Evolutionary conservation across 106 monocot genomes (phyloP), one percentile per base, ranked within the genome.

Genomic region (Posidonia australis): DNA sequence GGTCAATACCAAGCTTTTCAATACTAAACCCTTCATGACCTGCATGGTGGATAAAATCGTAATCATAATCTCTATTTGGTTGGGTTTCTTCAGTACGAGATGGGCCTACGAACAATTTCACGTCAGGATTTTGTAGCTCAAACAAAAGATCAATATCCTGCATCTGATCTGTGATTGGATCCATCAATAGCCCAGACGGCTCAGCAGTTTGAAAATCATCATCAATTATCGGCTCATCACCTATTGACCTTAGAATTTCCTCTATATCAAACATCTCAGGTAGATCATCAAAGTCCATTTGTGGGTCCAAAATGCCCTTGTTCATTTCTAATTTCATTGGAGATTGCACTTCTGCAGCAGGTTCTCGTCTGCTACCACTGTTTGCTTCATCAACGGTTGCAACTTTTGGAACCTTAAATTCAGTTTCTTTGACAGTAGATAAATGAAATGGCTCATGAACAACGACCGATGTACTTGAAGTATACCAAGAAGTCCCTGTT

Each of bases 221-320:
- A 0, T 18, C 48, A 22, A 43, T 54, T 5, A 24, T 31, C 9
- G 70, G 66, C 17, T 73, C 73, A 17, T 25, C 32, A 17, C 70
- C 79, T 63, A 83, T 70, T 68, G 76, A 60, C 66, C 58, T 41
- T 73, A 79, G 13, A 75, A 77, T 63, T 10, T 83, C 73, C 0
- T 79, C 76, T 0, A 83, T 45, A 36, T 76, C 62, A 10, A 83
- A 70, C 69, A 79, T 78, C 3, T 79, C 79, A 9, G 62, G 30
- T 10, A 78, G 49, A 54, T 63, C 71, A 14, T 44, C 29, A 24
- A 32, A 10, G 44, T 47, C 1, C 47, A 41, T 6, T 53, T 65
- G 2, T 16, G 46, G 14, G 9, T 20, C 16, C 1, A 17, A 18
- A 0, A n/a, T 26, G 10, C 44, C 66, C 11, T 53, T 43, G 12